Conservation (phyloP, 805 yeast genomes). For the Lipomyces sp. region DNA sequence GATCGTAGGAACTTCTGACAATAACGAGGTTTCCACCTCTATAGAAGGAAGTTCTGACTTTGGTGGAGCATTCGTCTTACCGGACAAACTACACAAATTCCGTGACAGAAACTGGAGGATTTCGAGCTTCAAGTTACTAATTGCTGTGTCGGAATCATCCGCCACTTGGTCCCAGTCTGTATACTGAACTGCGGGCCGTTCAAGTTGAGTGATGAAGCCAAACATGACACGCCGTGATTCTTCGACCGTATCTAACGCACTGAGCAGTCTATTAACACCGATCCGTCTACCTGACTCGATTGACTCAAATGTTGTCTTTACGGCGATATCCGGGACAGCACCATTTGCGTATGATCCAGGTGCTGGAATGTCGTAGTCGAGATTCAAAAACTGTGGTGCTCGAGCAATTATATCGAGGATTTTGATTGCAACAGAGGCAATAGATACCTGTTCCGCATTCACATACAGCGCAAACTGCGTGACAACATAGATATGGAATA, state of each 20-base stretch:
- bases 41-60: conserved; percentile 29
- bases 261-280: conserved; percentile 65
- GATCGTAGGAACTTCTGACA: conserved; percentile 54
- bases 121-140: conserved; percentile 58
- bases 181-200: conserved; percentile 45
- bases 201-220: conserved; percentile 72
- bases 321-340: conserved; percentile 22
- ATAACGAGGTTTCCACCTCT: conserved; percentile 37
- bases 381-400: conserved; percentile 52
- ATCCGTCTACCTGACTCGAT: conserved; percentile 28
- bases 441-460: conserved; percentile 55
- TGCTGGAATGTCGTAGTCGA: conserved; percentile 31
- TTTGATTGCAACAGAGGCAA: conserved; percentile 56
- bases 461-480: conserved; percentile 77
- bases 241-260: conserved; percentile 73
- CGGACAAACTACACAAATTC: conserved; percentile 22
- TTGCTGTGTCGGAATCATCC: conserved; percentile 21
- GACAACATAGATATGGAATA: conserved; percentile 70
- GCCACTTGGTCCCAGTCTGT: conserved; percentile 46
- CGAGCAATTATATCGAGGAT: conserved; percentile 58
- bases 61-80: not conserved
- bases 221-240: conserved; percentile 76
- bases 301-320: conserved; percentile 18
- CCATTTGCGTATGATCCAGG: conserved; percentile 33
- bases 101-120: conserved; percentile 65